A percentile compares a stretch with the other conserved stretches of the same genome.
Evolutionary conservation across 768 basidiomycete genomes (phyloP).

Genomic region (Tubosaeta brunneosetosa): DNA sequence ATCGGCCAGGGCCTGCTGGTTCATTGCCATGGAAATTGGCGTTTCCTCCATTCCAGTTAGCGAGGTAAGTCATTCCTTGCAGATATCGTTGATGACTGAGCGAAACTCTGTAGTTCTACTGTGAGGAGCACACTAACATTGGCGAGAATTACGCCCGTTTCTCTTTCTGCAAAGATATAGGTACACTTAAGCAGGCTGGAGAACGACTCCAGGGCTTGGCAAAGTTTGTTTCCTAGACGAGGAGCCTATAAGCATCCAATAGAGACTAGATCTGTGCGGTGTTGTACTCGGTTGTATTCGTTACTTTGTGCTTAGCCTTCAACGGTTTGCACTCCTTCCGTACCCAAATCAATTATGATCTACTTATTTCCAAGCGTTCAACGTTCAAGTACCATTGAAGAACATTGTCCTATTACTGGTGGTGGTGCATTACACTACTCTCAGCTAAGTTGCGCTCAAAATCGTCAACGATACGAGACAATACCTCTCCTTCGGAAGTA

Average conservation of each 20-base stretch:
- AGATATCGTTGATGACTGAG: background rate
- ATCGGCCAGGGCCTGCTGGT: constrained; percentile 78
- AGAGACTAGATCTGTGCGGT: background rate
- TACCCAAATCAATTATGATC: background rate
- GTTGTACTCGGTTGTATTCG: background rate
- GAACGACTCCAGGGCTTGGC: constrained; percentile 73
- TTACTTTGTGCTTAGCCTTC: background rate
- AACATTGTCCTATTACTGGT: too few relatives aligned
- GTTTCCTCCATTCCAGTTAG: constrained; percentile 94
- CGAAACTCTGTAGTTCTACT: constrained; percentile 69
- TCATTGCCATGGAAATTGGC: constrained; percentile 84
- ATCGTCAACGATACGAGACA: constrained; percentile 69
- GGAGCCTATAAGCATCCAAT: background rate
- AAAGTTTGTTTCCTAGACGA: constrained; percentile 47
- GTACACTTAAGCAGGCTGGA: constrained; percentile 77
- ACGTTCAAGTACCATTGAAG: background rate
- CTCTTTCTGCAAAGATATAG: constrained; percentile 93
- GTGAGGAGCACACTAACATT: constrained; percentile 76
- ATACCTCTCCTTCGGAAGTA: constrained; percentile 42
- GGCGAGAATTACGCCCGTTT: constrained; percentile 88
- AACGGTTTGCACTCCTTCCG: background rate
- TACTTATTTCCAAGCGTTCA: background rate
- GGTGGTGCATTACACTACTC: background rate
- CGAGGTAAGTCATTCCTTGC: constrained; percentile 56
- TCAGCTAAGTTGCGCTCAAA: constrained; percentile 22